Conservation (phyloP, 768 basidiomycete genomes). For the Agaricus bisporus region DNA sequence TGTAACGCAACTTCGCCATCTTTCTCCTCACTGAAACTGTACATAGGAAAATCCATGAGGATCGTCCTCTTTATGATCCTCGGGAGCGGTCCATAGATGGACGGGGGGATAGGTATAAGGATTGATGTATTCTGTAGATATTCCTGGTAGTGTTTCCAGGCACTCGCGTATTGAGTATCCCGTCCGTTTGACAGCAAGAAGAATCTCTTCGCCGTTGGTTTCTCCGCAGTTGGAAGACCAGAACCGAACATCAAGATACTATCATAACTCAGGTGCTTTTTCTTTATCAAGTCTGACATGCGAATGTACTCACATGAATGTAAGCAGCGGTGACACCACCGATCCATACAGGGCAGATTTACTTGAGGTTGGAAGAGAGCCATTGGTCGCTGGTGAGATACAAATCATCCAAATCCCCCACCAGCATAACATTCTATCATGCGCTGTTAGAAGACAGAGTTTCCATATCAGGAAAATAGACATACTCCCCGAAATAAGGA, state of each 20-base stretch:
- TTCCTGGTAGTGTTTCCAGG: conserved; percentile 48
- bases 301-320: conserved; percentile 41
- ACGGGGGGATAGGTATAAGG: conserved; percentile 53
- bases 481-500: conserved; percentile 68
- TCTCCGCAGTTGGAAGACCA: conserved; percentile 66
- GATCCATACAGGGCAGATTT: conserved; percentile 54
- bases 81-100: conserved; percentile 48
- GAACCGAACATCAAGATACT: conserved; percentile 51
- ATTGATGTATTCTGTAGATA: conserved; percentile 56
- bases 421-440: conserved; percentile 51
- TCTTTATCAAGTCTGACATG: background rate
- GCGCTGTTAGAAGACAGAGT: background rate
- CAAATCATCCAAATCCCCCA: conserved; percentile 61
- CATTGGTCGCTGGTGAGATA: conserved; percentile 51
- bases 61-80: conserved; percentile 44
- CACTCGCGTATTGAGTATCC: conserved; percentile 24
- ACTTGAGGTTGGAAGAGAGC: conserved; percentile 32
- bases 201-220: conserved; percentile 55
- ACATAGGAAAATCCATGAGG: conserved; percentile 59
- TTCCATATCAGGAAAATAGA: conserved; percentile 6
- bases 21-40: conserved; percentile 45
- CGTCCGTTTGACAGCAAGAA: conserved; percentile 46
- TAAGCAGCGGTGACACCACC: conserved; percentile 59
- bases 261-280: background rate
- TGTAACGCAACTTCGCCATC: conserved; percentile 41